Base-by-base conservation (phyloP, 768 basidiomycete genomes). In the Sporobolomyces pararoseus region DNA sequence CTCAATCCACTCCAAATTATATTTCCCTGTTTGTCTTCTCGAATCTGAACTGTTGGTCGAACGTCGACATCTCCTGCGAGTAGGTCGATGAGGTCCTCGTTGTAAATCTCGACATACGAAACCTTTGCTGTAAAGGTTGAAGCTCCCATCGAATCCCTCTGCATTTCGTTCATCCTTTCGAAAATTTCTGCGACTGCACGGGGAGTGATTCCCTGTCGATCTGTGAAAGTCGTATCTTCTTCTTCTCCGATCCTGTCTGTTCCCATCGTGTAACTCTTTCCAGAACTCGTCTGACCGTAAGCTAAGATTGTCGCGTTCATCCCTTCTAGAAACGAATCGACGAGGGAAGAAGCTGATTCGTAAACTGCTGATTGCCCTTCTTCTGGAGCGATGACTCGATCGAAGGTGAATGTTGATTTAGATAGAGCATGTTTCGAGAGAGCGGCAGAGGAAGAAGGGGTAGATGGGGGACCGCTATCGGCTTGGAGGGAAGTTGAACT, bases 231-330 rank as follows among this genome's bases (percentile, higher is more conserved):
- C 21, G 57, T 69, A 51, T 76, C 75, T 13, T 77, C 75, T 32
- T 72, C 75, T 4, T 76, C 77, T 14, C 71, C 58, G 4, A 84
- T 78, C 90, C 89, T n/a, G 84, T 84, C 71, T 88, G 95, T 95
- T 35, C 95, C 94, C 96, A 98, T 98, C 50, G 95, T 92, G 80
- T 91, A 93, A 1, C 91, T 93, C 81, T 99, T 99, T 66, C 95
- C 95, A 73, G 90, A 92, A 74, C 89, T 90, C 3, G 95, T 97
- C 80, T 97, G 95, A 44, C 95, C 95, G 80, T 99, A 99, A 59
- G 96, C 96, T 73, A 99, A 86, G 64, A 98, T 89, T 16, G 96
- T 99, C 71, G 94, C 95, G 82, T 99, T 99, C 80, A 93, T 93
- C 7, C 95, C 95, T 77, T 93, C 90, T 35, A 91, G 78, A 79